Conservation (phyloP, 1,284 basidiomycete species). For the Tranzscheliella williamsii region DNA sequence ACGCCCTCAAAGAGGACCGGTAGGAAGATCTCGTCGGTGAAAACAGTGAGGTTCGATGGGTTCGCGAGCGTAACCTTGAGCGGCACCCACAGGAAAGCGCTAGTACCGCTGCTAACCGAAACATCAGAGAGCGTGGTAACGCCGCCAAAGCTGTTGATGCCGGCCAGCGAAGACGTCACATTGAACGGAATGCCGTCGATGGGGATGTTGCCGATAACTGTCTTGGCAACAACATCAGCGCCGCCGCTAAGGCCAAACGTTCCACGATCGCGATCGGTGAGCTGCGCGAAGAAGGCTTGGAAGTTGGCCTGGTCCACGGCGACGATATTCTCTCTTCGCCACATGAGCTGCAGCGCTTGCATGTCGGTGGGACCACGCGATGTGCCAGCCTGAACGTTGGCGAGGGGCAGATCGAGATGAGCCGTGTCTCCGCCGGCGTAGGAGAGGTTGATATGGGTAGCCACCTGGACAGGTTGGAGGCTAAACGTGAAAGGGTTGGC, state of each 20-base stretch:
- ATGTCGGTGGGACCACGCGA: constrained; percentile 71
- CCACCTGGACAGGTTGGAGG: constrained; percentile 69
- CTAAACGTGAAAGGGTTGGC: constrained; percentile 79
- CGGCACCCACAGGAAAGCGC: constrained; percentile 25
- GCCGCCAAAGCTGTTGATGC: constrained; percentile 60
- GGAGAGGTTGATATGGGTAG: constrained; percentile 67
- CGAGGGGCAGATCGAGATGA: constrained; percentile 67
- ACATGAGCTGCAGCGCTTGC: constrained; percentile 66
- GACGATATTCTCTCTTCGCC: constrained; percentile 65
- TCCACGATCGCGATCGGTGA: constrained; percentile 66
- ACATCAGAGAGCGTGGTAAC: constrained; percentile 63
- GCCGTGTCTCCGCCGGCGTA: constrained; percentile 67
- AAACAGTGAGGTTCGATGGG: constrained; percentile 67
- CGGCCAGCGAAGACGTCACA: constrained; percentile 67
- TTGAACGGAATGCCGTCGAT: constrained; percentile 71
- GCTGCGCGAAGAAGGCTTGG: constrained; percentile 67
- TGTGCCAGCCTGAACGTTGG: constrained; percentile 67
- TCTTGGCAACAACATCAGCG: constrained; percentile 70
- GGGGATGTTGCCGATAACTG: constrained; percentile 71
- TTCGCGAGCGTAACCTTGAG: constrained; percentile 39
- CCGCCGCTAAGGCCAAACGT: constrained; percentile 68
- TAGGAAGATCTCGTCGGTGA: constrained; percentile 68
- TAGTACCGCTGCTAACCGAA: constrained; percentile 39
- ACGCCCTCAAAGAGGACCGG: constrained; percentile 69
- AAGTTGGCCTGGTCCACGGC: constrained; percentile 69